Evolutionary conservation across 371 early-diverging fungal species (phyloP).

Genomic region (Haplosporangium sp.): DNA sequence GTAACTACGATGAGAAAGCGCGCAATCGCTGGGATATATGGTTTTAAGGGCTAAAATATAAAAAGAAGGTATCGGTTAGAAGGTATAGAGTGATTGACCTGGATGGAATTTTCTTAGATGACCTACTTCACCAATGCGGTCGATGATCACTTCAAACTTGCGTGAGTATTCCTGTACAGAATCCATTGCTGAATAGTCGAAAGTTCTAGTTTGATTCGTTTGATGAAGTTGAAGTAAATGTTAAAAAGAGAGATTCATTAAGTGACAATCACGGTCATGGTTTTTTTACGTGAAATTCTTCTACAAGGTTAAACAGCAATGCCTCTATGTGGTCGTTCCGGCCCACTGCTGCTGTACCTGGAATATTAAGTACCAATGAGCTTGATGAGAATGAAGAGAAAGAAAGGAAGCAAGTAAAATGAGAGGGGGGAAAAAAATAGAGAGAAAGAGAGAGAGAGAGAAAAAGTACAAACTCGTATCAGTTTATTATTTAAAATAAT

Average conservation of each 20-base stretch:
- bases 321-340: not conserved
- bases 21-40: slow-evolving; percentile 90
- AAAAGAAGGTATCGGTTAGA: not conserved
- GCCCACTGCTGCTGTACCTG: not conserved
- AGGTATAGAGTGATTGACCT: not conserved
- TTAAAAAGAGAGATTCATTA: not conserved
- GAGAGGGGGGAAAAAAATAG: not conserved
- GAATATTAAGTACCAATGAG: not conserved
- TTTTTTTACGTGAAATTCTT: not conserved
- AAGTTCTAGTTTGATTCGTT: not conserved
- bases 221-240: not conserved
- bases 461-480: not conserved
- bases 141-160: slow-evolving; percentile 82
- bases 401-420: slow-evolving; percentile 6
- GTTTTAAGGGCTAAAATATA: slow-evolving; percentile 80
- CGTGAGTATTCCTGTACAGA: slow-evolving; percentile 54
- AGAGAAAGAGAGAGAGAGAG: not conserved
- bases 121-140: slow-evolving; percentile 63
- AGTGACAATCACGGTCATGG: not conserved
- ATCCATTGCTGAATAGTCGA: slow-evolving; percentile 36
- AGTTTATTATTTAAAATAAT: not conserved
- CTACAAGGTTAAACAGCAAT: not conserved
- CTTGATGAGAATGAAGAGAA: slow-evolving; percentile 7
- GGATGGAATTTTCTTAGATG: not conserved
- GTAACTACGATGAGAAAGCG: slow-evolving; percentile 95